These are phyloP conservation scores for Manihot esculenta DNA, from an alignment of 441 rosid genomes.

Conservation along the genomic window DNA sequence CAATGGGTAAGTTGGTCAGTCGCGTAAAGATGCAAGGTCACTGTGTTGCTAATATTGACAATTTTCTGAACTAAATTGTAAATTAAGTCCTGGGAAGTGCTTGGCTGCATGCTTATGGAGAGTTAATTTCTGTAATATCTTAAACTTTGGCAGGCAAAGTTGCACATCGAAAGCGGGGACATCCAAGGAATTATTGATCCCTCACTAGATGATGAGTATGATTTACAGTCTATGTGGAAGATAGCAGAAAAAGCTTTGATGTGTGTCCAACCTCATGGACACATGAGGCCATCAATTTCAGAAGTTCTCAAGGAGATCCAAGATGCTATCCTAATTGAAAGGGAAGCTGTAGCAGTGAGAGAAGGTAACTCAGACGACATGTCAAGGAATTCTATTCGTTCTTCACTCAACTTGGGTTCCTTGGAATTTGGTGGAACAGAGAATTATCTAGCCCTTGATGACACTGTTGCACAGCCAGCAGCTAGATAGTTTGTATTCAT, in stretches of 20 bases:
- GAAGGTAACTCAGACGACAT: conserved; percentile 75
- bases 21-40: background rate
- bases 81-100: background rate
- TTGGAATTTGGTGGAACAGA: conserved; percentile 52
- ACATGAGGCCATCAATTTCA: conserved; percentile 88
- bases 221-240: conserved; percentile 97
- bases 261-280: conserved; percentile 88
- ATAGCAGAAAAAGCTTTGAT: conserved; percentile 90
- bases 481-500: conserved; percentile 47
- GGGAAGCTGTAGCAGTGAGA: conserved; percentile 43
- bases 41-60: background rate
- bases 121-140: background rate
- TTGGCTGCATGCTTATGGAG: background rate
- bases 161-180: conserved; percentile 90
- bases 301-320: conserved; percentile 94
- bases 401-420: conserved; percentile 59
- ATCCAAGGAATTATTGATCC: conserved; percentile 90
- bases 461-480: conserved; percentile 56
- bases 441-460: conserved; percentile 57
- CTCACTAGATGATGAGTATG: conserved; percentile 54
- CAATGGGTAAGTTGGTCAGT: conserved; percentile 74
- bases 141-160: conserved; percentile 54
- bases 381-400: conserved; percentile 65
- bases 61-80: background rate
- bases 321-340: conserved; percentile 80